Evolutionary conservation across 768 basidiomycete species (phyloP).

Genomic region (Mycena alexandri): DNA sequence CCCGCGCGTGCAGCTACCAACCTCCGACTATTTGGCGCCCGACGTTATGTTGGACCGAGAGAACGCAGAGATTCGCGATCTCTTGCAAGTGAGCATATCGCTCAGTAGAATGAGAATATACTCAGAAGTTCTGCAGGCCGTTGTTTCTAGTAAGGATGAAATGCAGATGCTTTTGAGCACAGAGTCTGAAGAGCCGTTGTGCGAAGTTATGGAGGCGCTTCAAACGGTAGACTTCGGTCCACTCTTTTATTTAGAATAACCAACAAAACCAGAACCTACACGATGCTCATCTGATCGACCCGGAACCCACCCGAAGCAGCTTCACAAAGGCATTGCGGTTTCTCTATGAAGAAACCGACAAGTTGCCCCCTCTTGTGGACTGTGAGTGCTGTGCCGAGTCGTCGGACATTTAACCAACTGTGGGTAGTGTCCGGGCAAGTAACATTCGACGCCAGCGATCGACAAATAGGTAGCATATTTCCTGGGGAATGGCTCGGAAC

Average conservation of each 20-base stretch:
- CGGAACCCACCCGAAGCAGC: conserved; percentile 45
- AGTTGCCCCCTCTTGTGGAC: conserved; percentile 58
- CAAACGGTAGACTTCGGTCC: conserved; percentile 50
- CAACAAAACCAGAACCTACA: conserved; percentile 48
- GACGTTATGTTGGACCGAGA: too few species aligned
- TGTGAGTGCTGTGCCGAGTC: conserved; percentile 44
- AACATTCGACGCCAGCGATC: conserved; percentile 40
- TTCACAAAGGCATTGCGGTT: conserved; percentile 56
- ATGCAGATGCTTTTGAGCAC: conserved; percentile 50
- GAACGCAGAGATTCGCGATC: conserved; percentile 3
- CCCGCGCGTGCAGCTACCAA: background rate
- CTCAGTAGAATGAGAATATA: conserved; percentile 42
- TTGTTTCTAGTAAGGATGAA: conserved; percentile 49
- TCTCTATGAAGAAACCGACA: conserved; percentile 53
- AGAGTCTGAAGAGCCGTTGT: conserved; percentile 48
- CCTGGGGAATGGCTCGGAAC: conserved; percentile 59
- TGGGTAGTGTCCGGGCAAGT: conserved; percentile 56
- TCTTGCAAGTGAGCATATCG: conserved; percentile 38
- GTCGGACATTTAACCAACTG: background rate
- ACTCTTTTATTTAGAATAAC: background rate
- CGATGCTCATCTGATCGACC: conserved; percentile 46
- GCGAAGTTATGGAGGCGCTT: conserved; percentile 57
- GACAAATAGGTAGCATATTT: conserved; percentile 47
- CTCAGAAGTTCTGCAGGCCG: conserved; percentile 47
- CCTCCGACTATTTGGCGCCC: background rate